Evolutionary conservation across 345 rosid species (phyloP).

Genomic region (Nephelium lappaceum): DNA sequence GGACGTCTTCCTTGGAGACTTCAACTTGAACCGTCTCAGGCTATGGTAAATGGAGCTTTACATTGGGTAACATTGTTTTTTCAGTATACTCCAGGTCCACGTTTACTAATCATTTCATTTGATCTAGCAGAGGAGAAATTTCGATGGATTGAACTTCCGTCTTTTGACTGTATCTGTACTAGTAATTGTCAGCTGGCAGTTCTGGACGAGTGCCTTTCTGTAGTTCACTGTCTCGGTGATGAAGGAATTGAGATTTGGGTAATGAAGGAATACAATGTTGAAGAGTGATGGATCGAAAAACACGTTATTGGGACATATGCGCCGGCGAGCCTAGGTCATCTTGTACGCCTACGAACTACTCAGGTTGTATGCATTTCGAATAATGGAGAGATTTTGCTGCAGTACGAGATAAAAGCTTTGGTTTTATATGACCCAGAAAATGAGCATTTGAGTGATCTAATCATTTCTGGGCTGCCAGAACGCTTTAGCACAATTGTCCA

Average conservation of each 20-base stretch:
- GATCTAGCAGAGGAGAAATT: too few relatives aligned
- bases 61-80: too few relatives aligned
- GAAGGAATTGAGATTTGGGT: constrained; percentile 7
- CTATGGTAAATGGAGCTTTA: too few relatives aligned
- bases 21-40: too few relatives aligned
- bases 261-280: constrained; percentile 19
- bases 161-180: too few relatives aligned
- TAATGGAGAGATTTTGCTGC: constrained; percentile 18
- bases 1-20: too few relatives aligned
- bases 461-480: constrained; percentile 10
- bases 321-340: background rate
- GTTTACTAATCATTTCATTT: too few relatives aligned
- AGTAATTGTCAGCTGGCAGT: background rate
- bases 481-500: constrained; percentile 15
- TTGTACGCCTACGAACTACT: background rate
- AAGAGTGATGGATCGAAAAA: constrained; percentile 16
- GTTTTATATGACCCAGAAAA: constrained; percentile 8
- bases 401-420: background rate
- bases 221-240: background rate
- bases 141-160: too few relatives aligned
- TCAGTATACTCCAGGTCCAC: too few relatives aligned
- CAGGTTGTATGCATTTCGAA: constrained; percentile 5
- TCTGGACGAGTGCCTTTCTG: constrained; percentile 16
- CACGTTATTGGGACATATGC: constrained; percentile 10
- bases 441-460: constrained; percentile 9